Percentiles rank a stretch among this genome's conserved stretches.
phyloP scores from a whole-genome alignment of 1,139 yeast genomes.

The Hanseniaspora gamundiae region DNA sequence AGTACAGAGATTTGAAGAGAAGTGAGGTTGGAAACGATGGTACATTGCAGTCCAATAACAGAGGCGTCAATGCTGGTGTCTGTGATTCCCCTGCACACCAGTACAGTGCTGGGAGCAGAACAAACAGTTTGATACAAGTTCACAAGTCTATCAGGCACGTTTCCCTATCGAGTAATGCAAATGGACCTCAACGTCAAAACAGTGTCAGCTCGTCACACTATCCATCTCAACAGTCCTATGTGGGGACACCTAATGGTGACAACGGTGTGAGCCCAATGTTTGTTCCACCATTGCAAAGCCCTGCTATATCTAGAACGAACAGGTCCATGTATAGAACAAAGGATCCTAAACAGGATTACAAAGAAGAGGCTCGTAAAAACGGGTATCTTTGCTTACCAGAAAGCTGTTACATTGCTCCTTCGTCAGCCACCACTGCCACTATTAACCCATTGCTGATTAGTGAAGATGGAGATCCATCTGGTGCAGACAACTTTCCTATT shows the following conservation, averaged over 20 bases:
- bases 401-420: constrained; percentile 11
- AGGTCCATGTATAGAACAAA: not conserved
- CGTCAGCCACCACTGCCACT: not conserved
- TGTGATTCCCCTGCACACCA: not conserved
- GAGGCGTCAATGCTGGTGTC: not conserved
- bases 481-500: constrained; percentile 33
- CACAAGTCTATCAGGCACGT: not conserved
- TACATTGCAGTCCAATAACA: not conserved
- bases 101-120: not conserved
- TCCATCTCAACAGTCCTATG: not conserved
- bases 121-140: not conserved
- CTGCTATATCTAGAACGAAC: not conserved
- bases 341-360: constrained; percentile 2
- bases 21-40: not conserved
- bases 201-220: not conserved
- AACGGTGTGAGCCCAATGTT: not conserved
- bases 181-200: not conserved
- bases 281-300: not conserved
- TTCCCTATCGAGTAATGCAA: not conserved
- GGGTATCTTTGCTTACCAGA: constrained; percentile 46
- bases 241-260: not conserved
- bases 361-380: constrained; percentile 4
- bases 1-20: constrained; percentile 3
- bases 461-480: constrained; percentile 12
- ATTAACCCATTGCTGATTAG: not conserved